phyloP scores from a whole-genome alignment of 2,329 filamentous ascomycete genomes.

The Fusarium sacchari region DNA sequence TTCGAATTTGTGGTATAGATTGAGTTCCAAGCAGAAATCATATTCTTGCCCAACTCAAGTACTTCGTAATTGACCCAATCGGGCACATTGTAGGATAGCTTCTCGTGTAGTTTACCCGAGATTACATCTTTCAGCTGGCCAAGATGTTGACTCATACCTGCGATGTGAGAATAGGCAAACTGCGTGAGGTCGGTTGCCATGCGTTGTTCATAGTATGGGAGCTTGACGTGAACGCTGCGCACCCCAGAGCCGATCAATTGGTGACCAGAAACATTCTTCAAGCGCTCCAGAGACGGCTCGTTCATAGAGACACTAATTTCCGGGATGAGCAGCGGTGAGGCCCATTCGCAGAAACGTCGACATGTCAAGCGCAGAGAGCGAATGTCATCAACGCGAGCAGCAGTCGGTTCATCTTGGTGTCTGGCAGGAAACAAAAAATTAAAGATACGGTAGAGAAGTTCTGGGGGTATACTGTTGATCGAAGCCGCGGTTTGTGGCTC shows the following conservation, averaged over 20 bases:
- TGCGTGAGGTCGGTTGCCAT: not conserved
- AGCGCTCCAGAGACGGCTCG: not conserved
- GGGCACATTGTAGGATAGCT: not conserved
- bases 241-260: not conserved
- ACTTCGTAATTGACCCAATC: not conserved
- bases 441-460: not conserved
- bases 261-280: not conserved
- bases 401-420: not conserved
- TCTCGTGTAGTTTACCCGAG: not conserved
- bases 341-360: not conserved
- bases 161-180: not conserved
- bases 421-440: not conserved
- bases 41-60: fast-evolving
- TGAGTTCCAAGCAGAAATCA: not conserved
- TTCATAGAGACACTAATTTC: not conserved
- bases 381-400: not conserved
- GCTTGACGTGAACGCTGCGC: not conserved
- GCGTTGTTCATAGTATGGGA: not conserved
- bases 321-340: not conserved
- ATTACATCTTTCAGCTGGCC: not conserved
- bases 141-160: not conserved
- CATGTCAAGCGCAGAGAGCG: not conserved
- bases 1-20: not conserved
- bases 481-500: not conserved
- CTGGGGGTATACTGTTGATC: not conserved